A percentile compares a stretch with the other conserved stretches of the same genome.
These are phyloP conservation scores for Salix koriyanagi DNA, from an alignment of 345 rosid genomes.

Conservation along the genomic window DNA sequence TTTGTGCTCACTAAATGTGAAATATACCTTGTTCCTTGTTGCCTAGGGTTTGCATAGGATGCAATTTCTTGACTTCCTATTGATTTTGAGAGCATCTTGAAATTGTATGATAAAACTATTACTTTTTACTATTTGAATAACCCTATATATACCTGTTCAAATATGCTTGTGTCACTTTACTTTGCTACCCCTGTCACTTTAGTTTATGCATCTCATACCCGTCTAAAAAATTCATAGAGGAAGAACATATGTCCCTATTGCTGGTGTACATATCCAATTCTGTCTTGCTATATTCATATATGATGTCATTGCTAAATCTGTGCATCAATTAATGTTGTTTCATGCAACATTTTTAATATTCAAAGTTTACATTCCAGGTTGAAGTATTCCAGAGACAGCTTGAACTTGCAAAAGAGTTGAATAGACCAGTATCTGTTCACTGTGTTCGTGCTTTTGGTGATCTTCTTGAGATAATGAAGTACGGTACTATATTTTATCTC, in stretches of 20 bases:
- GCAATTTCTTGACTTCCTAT: not conserved
- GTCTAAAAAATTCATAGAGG: not conserved
- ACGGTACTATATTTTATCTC: slow-evolving; percentile 12
- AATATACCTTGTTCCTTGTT: too few relatives aligned
- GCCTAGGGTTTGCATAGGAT: too few relatives aligned
- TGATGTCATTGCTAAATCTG: too few relatives aligned
- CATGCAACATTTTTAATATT: not conserved
- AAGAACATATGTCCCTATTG: not conserved
- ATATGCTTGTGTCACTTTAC: not conserved
- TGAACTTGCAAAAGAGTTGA: slow-evolving; percentile 75
- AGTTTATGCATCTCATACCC: not conserved
- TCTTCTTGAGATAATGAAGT: slow-evolving; percentile 78
- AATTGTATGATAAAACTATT: not conserved
- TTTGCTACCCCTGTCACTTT: not conserved
- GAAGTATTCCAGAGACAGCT: slow-evolving; percentile 77
- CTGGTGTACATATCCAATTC: not conserved
- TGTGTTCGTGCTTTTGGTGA: slow-evolving; percentile 91
- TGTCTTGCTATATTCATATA: not conserved
- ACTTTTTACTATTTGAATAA: not conserved
- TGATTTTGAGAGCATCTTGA: not conserved
- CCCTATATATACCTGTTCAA: not conserved
- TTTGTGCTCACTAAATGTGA: too few relatives aligned
- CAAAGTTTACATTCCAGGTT: slow-evolving; percentile 29
- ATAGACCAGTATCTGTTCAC: slow-evolving; percentile 70
- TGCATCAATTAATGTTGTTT: not conserved